Conservation (phyloP, 768 basidiomycete species). For the Sarcodon sp. region DNA sequence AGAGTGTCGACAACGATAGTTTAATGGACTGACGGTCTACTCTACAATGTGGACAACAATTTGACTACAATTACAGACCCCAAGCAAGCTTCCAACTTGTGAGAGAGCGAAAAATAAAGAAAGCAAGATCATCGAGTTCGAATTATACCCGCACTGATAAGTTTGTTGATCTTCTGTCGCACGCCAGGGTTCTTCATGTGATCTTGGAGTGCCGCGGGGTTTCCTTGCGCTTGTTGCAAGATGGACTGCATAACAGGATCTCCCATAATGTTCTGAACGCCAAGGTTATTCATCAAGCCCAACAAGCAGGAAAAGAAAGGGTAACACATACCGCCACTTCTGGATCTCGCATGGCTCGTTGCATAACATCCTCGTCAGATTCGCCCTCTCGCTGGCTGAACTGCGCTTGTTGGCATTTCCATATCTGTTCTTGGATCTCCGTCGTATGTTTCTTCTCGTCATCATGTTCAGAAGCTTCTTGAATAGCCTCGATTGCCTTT, state of each 20-base stretch:
- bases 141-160: conserved; percentile 90
- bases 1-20: too few relatives aligned
- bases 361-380: conserved; percentile 84
- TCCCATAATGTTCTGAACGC: conserved; percentile 59
- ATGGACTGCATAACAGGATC: conserved; percentile 94
- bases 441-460: conserved; percentile 67
- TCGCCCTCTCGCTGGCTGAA: conserved; percentile 72
- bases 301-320: not conserved
- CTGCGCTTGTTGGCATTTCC: conserved; percentile 72
- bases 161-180: conserved; percentile 73
- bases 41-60: not conserved
- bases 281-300: not conserved
- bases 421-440: conserved; percentile 73
- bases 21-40: too few relatives aligned
- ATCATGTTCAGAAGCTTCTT: conserved; percentile 69
- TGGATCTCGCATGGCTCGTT: conserved; percentile 94
- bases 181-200: conserved; percentile 92
- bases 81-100: not conserved
- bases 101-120: not conserved
- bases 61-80: not conserved
- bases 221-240: conserved; percentile 82
- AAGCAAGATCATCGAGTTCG: conserved; percentile 50
- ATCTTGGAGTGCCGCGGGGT: conserved; percentile 83
- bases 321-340: conserved; percentile 70
- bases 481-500: conserved; percentile 74